phyloP scores from a whole-genome alignment of 129 eudicot genomes.

The Ambrosia artemisiifolia region DNA sequence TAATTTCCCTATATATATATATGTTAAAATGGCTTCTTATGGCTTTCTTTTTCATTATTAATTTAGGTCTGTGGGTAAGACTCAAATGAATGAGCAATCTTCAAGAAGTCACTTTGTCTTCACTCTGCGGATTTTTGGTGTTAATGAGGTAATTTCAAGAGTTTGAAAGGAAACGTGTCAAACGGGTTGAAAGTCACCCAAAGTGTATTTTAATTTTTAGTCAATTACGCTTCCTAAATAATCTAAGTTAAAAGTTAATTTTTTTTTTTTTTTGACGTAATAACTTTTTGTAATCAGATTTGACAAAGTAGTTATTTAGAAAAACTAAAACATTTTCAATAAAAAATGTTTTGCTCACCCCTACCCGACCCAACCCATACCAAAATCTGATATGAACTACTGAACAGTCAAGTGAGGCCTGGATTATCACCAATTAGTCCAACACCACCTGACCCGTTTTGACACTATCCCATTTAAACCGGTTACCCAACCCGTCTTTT shows the following conservation, averaged over 20 bases:
- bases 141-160: slow-evolving; percentile 60
- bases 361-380: neutral
- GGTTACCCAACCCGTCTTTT: neutral
- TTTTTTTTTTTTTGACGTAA: neutral
- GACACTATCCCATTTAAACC: neutral
- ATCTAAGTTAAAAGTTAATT: neutral
- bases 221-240: neutral
- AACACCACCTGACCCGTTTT: neutral
- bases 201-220: neutral
- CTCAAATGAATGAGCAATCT: slow-evolving; percentile 97
- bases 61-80: slow-evolving; percentile 92
- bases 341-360: neutral
- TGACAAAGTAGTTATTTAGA: neutral
- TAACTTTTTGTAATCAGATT: neutral
- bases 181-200: neutral
- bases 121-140: slow-evolving; percentile 81
- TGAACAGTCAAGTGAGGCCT: neutral
- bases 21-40: neutral
- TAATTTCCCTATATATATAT: no score
- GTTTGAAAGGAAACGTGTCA: neutral
- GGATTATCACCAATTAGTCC: no score
- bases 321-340: neutral
- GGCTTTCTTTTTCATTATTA: neutral
- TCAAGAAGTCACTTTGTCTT: slow-evolving; percentile 99
- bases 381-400: neutral